A percentile compares a stretch with the other conserved stretches of the same genome.
Conservation (phyloP, 2,329 filamentous ascomycete species). For the Aspergillus japonicus region DNA sequence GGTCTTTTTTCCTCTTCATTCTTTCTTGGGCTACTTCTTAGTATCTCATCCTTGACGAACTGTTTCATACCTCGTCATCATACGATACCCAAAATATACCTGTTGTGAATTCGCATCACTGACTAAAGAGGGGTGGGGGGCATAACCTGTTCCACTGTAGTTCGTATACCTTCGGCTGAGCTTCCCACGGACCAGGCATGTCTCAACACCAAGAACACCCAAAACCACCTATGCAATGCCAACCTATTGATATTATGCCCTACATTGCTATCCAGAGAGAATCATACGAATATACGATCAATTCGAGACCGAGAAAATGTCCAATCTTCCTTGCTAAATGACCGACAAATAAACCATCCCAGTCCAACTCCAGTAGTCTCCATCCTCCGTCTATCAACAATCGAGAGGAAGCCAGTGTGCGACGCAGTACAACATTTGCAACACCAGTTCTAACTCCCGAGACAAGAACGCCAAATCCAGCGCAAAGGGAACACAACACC, state of each 20-base stretch:
- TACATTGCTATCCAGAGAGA: background rate
- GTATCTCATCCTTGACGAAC: background rate
- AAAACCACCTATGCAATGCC: too few species aligned
- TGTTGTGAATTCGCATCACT: background rate
- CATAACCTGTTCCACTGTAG: constrained; percentile 9
- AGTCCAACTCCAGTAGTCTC: background rate
- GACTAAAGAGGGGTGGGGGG: too few species aligned
- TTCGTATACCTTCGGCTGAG: background rate
- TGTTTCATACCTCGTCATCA: constrained; percentile 4
- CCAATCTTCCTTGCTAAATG: constrained; percentile 2
- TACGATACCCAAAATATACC: constrained; percentile 19
- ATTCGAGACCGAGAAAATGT: background rate
- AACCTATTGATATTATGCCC: too few species aligned
- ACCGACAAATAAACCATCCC: background rate
- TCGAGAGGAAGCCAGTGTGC: background rate
- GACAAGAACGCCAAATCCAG: background rate
- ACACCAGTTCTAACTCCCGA: background rate
- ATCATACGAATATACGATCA: background rate
- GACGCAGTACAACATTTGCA: background rate
- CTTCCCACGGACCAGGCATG: too few species aligned
- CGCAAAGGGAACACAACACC: background rate
- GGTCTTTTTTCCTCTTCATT: constrained; percentile 4
- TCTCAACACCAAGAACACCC: too few species aligned
- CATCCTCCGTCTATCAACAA: background rate
- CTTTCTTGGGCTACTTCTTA: constrained; percentile 1